These are phyloP conservation scores for Ambrosiella xylebori DNA, from an alignment of 2,329 filamentous ascomycete species.

Conservation along the genomic window DNA sequence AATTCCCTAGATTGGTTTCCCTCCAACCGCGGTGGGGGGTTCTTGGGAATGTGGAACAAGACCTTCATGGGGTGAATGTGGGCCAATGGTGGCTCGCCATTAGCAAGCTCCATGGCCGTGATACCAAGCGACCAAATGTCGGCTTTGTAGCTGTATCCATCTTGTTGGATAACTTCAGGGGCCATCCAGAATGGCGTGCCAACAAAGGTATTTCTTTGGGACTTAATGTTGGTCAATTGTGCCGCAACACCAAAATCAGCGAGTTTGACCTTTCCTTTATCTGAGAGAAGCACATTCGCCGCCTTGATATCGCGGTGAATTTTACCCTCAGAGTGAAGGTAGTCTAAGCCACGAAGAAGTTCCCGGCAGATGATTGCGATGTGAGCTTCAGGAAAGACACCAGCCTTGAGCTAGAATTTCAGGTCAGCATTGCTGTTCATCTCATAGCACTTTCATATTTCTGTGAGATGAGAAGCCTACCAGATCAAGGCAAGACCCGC, in stretches of 20 bases:
- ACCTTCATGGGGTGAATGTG: constrained; percentile 88
- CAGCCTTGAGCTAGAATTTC: constrained; percentile 61
- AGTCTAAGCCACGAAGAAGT: constrained; percentile 75
- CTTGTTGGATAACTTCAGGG: constrained; percentile 81
- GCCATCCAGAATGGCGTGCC: constrained; percentile 98
- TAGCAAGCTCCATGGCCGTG: constrained; percentile 75
- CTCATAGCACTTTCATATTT: not conserved
- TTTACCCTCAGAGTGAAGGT: constrained; percentile 84
- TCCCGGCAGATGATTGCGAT: constrained; percentile 92
- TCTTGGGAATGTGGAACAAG: constrained; percentile 79
- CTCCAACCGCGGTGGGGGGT: constrained; percentile 66
- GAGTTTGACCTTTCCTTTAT: constrained; percentile 79
- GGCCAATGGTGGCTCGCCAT: constrained; percentile 76
- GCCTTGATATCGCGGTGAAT: constrained; percentile 96
- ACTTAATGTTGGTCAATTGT: constrained; percentile 94
- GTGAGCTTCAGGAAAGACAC: constrained; percentile 71
- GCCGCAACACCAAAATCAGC: constrained; percentile 96
- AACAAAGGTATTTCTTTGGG: constrained; percentile 91
- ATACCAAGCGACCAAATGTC: constrained; percentile 91
- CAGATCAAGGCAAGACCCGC: constrained; percentile 86
- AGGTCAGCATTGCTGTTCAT: not conserved
- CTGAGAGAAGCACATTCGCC: constrained; percentile 85
- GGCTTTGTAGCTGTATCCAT: constrained; percentile 69
- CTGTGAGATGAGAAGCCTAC: constrained; percentile 29
- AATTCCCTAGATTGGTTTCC: constrained; percentile 79